A percentile compares a stretch with the other conserved stretches of the same genome.
These are phyloP conservation scores for Penicillium vulpinum DNA, from an alignment of 2,329 filamentous ascomycete species.

Conservation along the genomic window DNA sequence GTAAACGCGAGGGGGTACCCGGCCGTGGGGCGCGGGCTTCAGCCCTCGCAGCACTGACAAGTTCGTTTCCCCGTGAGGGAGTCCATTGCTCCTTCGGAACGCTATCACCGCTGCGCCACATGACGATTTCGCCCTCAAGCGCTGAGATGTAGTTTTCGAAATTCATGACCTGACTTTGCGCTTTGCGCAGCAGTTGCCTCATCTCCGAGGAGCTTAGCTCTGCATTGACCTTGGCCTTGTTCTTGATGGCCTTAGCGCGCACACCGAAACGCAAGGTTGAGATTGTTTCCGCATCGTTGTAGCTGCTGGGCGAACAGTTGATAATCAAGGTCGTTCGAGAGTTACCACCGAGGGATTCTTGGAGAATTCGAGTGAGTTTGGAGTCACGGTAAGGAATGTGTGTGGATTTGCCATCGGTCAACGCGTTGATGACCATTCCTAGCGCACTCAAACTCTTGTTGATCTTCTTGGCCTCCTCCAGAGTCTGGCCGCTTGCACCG, in stretches of 20 bases:
- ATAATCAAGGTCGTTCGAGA: conserved; percentile 97
- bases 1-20: conserved; percentile 43
- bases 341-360: conserved; percentile 97
- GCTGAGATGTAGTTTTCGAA: conserved; percentile 84
- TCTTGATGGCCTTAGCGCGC: conserved; percentile 97
- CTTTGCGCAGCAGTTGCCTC: conserved; percentile 89
- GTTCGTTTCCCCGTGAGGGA: conserved; percentile 60
- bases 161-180: conserved; percentile 81
- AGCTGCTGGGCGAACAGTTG: conserved; percentile 98
- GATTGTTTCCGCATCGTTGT: conserved; percentile 94
- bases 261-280: conserved; percentile 93
- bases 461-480: conserved; percentile 99
- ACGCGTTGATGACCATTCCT: conserved; percentile 97
- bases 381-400: conserved; percentile 97
- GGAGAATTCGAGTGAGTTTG: conserved; percentile 92
- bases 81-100: conserved; percentile 92
- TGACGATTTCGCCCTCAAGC: conserved; percentile 78
- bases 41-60: conserved; percentile 49
- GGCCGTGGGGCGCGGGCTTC: conserved; percentile 50
- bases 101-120: conserved; percentile 83
- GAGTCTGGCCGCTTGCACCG: conserved; percentile 90
- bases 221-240: conserved; percentile 99
- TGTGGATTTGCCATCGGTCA: conserved; percentile 95
- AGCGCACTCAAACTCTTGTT: conserved; percentile 98
- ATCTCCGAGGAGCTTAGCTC: conserved; percentile 94